A percentile compares a stretch with the other conserved stretches of the same genome.
Conservation (phyloP, 306 rosid species). For the Sophora flavescens region DNA sequence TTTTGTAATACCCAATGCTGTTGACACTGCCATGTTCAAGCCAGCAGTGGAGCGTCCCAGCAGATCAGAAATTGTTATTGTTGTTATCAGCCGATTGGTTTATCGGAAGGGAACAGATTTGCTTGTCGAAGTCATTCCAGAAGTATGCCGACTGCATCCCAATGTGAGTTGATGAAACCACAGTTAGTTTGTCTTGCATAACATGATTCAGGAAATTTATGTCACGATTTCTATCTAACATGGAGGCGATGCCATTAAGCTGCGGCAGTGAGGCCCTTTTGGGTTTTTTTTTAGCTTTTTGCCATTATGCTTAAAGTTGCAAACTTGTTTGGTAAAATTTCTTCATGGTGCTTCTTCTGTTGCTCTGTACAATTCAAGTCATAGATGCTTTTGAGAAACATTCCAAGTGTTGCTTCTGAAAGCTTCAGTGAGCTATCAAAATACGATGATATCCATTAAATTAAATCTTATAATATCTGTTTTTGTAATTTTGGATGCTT, state of each 20-base stretch:
- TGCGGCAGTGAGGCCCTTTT: neutral
- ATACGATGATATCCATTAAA: neutral
- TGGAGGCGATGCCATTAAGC: neutral
- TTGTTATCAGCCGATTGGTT: slow-evolving; percentile 92
- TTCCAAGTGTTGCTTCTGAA: neutral
- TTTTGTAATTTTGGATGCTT: slow-evolving; percentile 34
- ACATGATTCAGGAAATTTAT: neutral
- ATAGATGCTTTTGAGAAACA: slow-evolving; percentile 10
- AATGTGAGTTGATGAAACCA: slow-evolving; percentile 65
- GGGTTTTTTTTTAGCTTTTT: slow-evolving; percentile 8
- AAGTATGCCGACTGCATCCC: slow-evolving; percentile 77
- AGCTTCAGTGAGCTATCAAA: slow-evolving; percentile 26
- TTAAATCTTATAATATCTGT: neutral
- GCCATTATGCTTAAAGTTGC: slow-evolving; percentile 16
- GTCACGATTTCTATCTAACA: slow-evolving; percentile 11
- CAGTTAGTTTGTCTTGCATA: slow-evolving; percentile 1
- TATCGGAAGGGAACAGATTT: slow-evolving; percentile 93
- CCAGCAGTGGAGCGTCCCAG: slow-evolving; percentile 72
- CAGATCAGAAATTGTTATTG: slow-evolving; percentile 66
- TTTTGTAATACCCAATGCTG: slow-evolving; percentile 93
- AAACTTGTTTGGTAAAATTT: slow-evolving; percentile 27
- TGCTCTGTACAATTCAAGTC: slow-evolving; percentile 2
- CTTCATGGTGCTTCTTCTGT: neutral
- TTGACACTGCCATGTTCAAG: slow-evolving; percentile 94
- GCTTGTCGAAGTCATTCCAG: slow-evolving; percentile 96